Evolutionary conservation across 2,329 filamentous ascomycete species (phyloP).

Genomic region (Neofusicoccum sp.): DNA sequence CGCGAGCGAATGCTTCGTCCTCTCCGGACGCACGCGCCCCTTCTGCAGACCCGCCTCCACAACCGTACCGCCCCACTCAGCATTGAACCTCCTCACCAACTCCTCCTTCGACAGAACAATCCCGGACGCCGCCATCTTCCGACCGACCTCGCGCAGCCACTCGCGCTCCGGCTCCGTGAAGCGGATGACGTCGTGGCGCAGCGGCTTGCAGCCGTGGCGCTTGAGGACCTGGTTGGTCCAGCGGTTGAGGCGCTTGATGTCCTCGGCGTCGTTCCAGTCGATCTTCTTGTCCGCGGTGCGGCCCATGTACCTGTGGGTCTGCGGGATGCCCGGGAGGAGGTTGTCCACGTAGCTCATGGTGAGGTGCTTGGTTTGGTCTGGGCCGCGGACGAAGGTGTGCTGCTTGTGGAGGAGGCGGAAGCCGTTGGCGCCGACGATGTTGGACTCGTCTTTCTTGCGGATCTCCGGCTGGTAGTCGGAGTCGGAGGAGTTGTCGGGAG

Average conservation of each 20-base stretch:
- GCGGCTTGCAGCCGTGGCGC: neutral
- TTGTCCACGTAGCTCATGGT: neutral
- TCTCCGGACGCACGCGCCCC: neutral
- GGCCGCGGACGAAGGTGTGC: neutral
- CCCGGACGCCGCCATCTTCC: neutral
- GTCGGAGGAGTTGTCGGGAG: no score
- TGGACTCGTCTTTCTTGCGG: neutral
- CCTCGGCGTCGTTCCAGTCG: neutral
- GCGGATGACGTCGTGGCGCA: neutral
- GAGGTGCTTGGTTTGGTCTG: neutral
- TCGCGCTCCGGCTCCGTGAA: neutral
- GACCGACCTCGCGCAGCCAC: neutral
- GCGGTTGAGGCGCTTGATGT: constrained; percentile 4
- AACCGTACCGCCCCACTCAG: neutral
- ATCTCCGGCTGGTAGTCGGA: no score
- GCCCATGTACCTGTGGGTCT: neutral
- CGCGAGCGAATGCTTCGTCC: neutral
- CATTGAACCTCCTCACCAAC: neutral
- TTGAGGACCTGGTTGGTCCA: neutral
- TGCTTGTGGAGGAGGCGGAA: constrained; percentile 10
- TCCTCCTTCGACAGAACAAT: neutral
- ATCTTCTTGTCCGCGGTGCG: neutral
- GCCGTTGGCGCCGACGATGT: constrained; percentile 1
- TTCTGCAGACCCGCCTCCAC: neutral
- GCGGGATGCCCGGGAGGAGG: neutral